Base-by-base conservation (phyloP, 2,329 filamentous ascomycete genomes). In the Trichothecium roseum region DNA sequence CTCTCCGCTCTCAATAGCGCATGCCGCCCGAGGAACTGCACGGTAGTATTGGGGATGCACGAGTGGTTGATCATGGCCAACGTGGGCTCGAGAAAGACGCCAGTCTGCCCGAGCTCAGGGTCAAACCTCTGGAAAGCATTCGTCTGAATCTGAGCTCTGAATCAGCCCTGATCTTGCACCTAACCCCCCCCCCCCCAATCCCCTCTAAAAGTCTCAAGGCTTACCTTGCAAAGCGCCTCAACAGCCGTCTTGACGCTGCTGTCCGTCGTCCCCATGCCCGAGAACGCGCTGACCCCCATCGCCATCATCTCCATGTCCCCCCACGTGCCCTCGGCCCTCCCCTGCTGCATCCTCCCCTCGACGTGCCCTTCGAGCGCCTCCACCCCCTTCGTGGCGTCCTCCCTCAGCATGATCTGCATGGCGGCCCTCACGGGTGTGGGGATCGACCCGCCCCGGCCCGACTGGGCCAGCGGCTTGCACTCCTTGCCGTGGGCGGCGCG, bases 21-120 rank as follows among this genome's bases (percentile, higher is more conserved):
- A 4, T 53, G 60, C 5, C 73, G 62, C 4, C 68, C 68, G 28
- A 64, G 45, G 35, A 78, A 78, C 30, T 68, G 63, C 13, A 80
- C 68, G 32, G 66, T 59, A 2, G 74, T 72, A 42, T 77, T 79
- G 4, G 75, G 75, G 3, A 67, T 50, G 42, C 76, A 81, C 0
- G 73, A 74, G 48, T 81, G 76, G 42, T 81, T 80, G 16, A 65
- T 63, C 66, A 78, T 74, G 39, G 73, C 69, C 29, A 77, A 56
- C 4, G 52, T 62, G 1, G 69, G 61, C 42, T 77, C 69, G 27
- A 79, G 54, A 41, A 73, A 78, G 20, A 76, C 57, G 17, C 72
- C 74, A 1, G 66, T 59, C 37, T 68, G 59, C 1, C 62, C 68
- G 7, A 68, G 51, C 44, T 78, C 72, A 3, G 56, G 51, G 35